These are phyloP conservation scores for Prunus kanzakura DNA, from an alignment of 306 rosid genomes.

Conservation along the genomic window DNA sequence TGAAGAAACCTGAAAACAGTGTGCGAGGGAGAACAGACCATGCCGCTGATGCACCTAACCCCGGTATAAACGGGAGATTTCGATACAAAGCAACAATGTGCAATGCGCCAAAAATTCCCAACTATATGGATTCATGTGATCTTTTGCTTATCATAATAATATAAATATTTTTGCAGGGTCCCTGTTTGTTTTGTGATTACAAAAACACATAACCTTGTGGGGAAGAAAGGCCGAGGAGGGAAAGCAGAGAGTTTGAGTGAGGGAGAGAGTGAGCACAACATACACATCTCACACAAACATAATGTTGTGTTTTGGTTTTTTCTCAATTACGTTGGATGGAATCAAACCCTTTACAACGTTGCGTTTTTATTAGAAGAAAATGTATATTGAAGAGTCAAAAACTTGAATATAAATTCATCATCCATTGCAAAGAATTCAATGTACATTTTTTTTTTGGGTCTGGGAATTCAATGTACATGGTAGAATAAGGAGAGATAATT, in stretches of 20 bases:
- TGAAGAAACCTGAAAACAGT: slow-evolving; percentile 3
- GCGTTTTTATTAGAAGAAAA: no score
- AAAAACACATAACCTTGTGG: not conserved
- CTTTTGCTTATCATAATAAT: not conserved
- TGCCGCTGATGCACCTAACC: not conserved
- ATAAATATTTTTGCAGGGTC: not conserved
- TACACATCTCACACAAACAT: no score
- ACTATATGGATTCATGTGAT: slow-evolving; percentile 3
- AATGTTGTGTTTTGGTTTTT: no score
- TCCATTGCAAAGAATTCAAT: no score
- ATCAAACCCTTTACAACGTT: no score
- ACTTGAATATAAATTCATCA: no score
- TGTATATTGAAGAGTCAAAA: no score
- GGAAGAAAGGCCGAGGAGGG: not conserved
- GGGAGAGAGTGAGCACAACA: not conserved
- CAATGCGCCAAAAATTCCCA: not conserved
- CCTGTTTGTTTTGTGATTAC: not conserved
- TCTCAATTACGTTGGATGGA: no score
- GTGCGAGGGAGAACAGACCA: not conserved
- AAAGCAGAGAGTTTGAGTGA: not conserved
- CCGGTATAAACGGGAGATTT: not conserved
- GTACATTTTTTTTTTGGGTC: no score
- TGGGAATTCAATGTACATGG: no score
- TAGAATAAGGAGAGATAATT: no score
- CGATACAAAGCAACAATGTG: slow-evolving; percentile 1